Evolutionary conservation across 2,329 filamentous ascomycete species (phyloP).

Genomic region (Xylariaceae sp.): DNA sequence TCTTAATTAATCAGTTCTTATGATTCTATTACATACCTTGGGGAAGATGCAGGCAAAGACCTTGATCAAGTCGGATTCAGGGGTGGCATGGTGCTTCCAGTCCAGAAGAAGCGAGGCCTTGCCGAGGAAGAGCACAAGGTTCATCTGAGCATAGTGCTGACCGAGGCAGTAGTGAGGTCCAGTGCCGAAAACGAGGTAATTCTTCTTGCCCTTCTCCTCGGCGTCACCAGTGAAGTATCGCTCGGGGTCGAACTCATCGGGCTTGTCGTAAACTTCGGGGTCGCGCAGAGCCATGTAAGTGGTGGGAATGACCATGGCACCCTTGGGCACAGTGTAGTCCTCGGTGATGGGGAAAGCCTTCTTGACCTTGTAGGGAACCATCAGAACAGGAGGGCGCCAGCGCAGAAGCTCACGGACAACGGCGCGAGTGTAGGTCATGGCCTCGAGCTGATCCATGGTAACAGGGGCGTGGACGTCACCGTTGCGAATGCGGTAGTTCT

Average conservation of each 20-base stretch:
- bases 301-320: conserved; percentile 88
- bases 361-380: conserved; percentile 94
- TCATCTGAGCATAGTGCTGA: conserved; percentile 84
- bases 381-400: conserved; percentile 92
- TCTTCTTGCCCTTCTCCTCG: conserved; percentile 81
- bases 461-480: conserved; percentile 67
- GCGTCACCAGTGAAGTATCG: conserved; percentile 87
- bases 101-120: conserved; percentile 83
- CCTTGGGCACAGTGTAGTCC: conserved; percentile 87
- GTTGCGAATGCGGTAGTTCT: conserved; percentile 73
- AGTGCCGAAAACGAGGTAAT: conserved; percentile 92
- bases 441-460: conserved; percentile 81
- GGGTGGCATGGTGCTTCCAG: conserved; percentile 85
- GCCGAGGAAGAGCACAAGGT: conserved; percentile 82
- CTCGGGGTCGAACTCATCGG: conserved; percentile 84
- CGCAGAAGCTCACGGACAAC: conserved; percentile 87
- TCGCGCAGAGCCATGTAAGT: conserved; percentile 89
- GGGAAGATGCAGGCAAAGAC: conserved; percentile 99
- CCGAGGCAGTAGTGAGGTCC: conserved; percentile 96
- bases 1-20: conserved; percentile 2
- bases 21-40: conserved; percentile 57
- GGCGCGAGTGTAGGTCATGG: conserved; percentile 82
- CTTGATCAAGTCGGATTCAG: conserved; percentile 86
- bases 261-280: conserved; percentile 83
- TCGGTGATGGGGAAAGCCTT: conserved; percentile 89